Base-by-base conservation (phyloP, 257 asterid species). In the Nicotiana noctiflora region DNA sequence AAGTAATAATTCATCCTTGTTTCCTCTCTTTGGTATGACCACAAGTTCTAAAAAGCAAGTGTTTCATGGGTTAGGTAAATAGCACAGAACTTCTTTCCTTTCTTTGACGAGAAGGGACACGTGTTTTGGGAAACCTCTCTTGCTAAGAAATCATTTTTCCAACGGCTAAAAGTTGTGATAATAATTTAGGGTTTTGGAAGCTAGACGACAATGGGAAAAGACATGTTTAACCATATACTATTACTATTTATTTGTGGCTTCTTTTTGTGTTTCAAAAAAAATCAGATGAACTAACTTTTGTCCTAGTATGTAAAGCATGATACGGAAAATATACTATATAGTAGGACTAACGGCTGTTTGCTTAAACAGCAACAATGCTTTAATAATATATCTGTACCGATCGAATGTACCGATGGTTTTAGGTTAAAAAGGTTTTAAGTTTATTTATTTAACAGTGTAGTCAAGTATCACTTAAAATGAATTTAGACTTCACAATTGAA, bases 131-230 rank as follows among this genome's bases (percentile, higher is more conserved):
- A 19, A 83, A 86, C 86, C 88, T 81, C 75, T 34, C 68, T 51
- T 23, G 82, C 89, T 86, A 86, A 83, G 89, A 63, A 81, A 86
- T 79, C 85, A 15, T 68, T 64, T 55, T 12, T 8, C 2, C 19
- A 32, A 37, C 34, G 70, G 67, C 59, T 14, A 19, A 44, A 75
- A 80, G 60, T 64, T 17, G 6, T 18, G 14, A 37, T 60, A 46
- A 7, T 21, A 52, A 27, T 31, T 13, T n/a, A 68, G 63, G 81
- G 78, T 44, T 74, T 74, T 49, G 40, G 25, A 23, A 49, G 55
- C 37, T 49, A 49, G 44, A 74, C 40, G 15, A 49, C 78, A 49
- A 0, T 49, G 52, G 13, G 51, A 15, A 56, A 76, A 67, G 67
- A 70, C 75, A 17, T 5, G 1, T 44, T 25, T 19, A 34, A 17